These are phyloP conservation scores for Coccomyxa sp. DNA, from an alignment of 139 green algal genomes.

Conservation along the genomic window DNA sequence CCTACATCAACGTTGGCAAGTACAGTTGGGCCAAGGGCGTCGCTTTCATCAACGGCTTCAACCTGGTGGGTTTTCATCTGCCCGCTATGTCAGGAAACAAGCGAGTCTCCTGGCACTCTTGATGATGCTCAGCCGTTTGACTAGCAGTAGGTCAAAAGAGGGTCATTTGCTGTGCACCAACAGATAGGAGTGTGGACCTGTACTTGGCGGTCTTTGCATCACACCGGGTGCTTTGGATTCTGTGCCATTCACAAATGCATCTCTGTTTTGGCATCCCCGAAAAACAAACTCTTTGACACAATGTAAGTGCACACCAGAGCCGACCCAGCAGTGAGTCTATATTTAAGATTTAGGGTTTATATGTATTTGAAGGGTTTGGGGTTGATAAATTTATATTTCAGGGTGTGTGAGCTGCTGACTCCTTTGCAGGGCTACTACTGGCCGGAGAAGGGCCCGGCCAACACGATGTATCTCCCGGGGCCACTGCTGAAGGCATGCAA, in stretches of 20 bases:
- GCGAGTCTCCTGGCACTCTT: neutral
- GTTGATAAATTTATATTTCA: too few species aligned
- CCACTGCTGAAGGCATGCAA: conserved; percentile 31
- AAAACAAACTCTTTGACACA: too few species aligned
- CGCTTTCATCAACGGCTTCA: conserved; percentile 53
- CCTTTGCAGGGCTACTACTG: conserved; percentile 31
- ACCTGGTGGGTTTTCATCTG: conserved; percentile 13
- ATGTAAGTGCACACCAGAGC: too few species aligned
- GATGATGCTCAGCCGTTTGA: neutral
- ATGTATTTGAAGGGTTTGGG: too few species aligned
- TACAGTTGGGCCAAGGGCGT: conserved; percentile 41
- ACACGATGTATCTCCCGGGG: conserved; percentile 43
- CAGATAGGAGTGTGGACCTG: neutral
- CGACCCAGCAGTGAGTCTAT: too few species aligned
- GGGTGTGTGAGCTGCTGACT: too few species aligned
- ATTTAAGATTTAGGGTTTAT: too few species aligned
- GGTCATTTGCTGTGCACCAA: neutral
- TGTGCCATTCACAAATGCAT: neutral
- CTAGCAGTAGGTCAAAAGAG: neutral
- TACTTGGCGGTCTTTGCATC: neutral
- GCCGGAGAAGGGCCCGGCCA: conserved; percentile 30
- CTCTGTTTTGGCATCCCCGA: too few species aligned
- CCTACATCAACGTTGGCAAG: conserved; percentile 24
- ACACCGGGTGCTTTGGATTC: neutral
- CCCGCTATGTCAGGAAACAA: neutral